Evolutionary conservation across 805 yeast genomes (phyloP).

Genomic region (Saturnispora gosingensis): DNA sequence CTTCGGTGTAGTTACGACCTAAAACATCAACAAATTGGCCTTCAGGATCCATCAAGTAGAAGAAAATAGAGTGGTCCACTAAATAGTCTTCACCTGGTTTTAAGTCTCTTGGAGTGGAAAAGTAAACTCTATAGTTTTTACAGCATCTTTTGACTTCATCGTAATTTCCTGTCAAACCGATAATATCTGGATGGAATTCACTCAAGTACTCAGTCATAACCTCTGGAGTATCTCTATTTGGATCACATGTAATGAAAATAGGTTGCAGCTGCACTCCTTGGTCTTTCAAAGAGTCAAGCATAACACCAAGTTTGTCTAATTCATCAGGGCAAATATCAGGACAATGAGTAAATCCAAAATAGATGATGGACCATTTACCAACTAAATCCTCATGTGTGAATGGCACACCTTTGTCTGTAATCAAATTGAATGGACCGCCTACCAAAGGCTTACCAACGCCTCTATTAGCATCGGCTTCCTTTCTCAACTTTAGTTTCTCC

Average conservation of each 20-base stretch:
- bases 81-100: conserved; percentile 94
- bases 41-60: conserved; percentile 97
- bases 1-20: conserved; percentile 82
- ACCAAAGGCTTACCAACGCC: conserved; percentile 88
- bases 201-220: conserved; percentile 70
- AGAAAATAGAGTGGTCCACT: conserved; percentile 96
- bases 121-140: conserved; percentile 87
- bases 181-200: conserved; percentile 84
- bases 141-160: conserved; percentile 78
- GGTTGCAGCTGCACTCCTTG: conserved; percentile 65
- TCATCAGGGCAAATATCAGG: conserved; percentile 99
- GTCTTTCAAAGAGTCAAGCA: conserved; percentile 50
- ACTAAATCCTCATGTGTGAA: conserved; percentile 73
- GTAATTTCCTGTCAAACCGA: conserved; percentile 88
- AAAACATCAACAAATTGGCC: conserved; percentile 91
- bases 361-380: conserved; percentile 76
- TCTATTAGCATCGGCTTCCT: conserved; percentile 75
- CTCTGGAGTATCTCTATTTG: conserved; percentile 86
- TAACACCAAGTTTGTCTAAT: conserved; percentile 78
- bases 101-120: conserved; percentile 91
- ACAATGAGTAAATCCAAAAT: conserved; percentile 95
- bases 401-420: conserved; percentile 57
- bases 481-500: conserved; percentile 60
- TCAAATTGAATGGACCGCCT: conserved; percentile 79
- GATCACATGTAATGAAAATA: conserved; percentile 92